phyloP scores from a whole-genome alignment of 2,329 filamentous ascomycete species.

The Fusarium setosum region DNA sequence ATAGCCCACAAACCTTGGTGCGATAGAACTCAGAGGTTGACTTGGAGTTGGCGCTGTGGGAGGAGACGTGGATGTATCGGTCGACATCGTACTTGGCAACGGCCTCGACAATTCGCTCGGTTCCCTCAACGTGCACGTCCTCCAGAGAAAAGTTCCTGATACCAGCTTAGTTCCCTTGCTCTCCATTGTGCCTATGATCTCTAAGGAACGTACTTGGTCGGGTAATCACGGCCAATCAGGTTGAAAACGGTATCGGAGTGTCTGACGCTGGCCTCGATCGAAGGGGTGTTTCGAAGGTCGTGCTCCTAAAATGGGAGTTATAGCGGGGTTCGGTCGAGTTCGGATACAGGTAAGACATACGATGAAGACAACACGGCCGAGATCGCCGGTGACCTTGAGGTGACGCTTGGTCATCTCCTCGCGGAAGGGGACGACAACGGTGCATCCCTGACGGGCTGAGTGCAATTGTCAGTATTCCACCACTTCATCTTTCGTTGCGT shows the following conservation, averaged over 20 bases:
- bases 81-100: conserved; percentile 98
- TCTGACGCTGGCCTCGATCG: conserved; percentile 94
- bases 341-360: conserved; percentile 57
- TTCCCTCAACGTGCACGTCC: conserved; percentile 93
- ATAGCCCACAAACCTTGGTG: conserved; percentile 75
- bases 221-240: conserved; percentile 91
- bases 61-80: conserved; percentile 95
- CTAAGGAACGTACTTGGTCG: conserved; percentile 78
- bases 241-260: conserved; percentile 99
- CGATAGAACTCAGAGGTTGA: conserved; percentile 91
- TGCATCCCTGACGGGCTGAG: conserved; percentile 90
- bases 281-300: conserved; percentile 92
- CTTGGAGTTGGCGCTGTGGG: conserved; percentile 85
- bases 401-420: conserved; percentile 99
- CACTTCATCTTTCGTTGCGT: not conserved
- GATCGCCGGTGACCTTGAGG: conserved; percentile 94
- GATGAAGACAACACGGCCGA: conserved; percentile 89
- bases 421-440: conserved; percentile 90
- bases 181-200: not conserved
- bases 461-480: conserved; percentile 33
- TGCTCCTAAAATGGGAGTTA: conserved; percentile 74
- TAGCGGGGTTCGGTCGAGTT: conserved; percentile 6
- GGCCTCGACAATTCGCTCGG: conserved; percentile 91
- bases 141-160: conserved; percentile 89
- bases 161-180: conserved; percentile 35